Evolutionary conservation across 1,284 basidiomycete species (phyloP).

Genomic region (Leccinum fuscescens): DNA sequence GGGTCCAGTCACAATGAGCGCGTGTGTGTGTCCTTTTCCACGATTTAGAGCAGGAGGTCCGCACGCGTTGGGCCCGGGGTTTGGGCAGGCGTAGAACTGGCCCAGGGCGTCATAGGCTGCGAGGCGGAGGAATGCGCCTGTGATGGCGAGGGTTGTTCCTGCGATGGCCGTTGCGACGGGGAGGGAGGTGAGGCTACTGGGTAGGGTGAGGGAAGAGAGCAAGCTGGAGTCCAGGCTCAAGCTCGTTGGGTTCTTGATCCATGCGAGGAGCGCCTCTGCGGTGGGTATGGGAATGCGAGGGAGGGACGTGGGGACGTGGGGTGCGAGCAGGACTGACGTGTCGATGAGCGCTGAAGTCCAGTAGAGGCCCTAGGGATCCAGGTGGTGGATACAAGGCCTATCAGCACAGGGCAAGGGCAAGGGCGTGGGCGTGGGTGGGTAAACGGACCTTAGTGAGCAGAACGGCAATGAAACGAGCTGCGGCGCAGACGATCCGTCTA

Average conservation of each 20-base stretch:
- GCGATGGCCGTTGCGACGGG: slow-evolving; percentile 5
- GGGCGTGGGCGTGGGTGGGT: too few species aligned
- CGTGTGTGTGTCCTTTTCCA: slow-evolving; percentile 16
- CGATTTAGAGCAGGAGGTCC: background rate
- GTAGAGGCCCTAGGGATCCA: slow-evolving; percentile 20
- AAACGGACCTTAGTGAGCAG: slow-evolving; percentile 19
- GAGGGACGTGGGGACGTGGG: slow-evolving; percentile 1
- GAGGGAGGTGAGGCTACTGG: background rate
- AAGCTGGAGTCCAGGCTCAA: background rate
- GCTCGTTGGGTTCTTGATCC: background rate
- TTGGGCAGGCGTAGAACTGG: slow-evolving; percentile 25
- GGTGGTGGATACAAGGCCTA: background rate
- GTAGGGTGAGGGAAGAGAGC: background rate
- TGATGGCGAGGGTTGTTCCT: slow-evolving; percentile 18
- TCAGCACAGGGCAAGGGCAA: background rate
- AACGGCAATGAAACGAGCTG: slow-evolving; percentile 8
- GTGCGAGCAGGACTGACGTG: slow-evolving; percentile 9
- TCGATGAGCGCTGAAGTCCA: slow-evolving; percentile 22
- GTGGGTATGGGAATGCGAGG: background rate
- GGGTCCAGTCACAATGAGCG: slow-evolving; percentile 30
- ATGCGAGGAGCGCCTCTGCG: background rate
- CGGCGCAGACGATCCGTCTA: background rate
- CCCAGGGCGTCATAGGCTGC: slow-evolving; percentile 25
- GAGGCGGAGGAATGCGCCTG: slow-evolving; percentile 20
- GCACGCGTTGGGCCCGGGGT: slow-evolving; percentile 12